Evolutionary conservation across 2,329 filamentous ascomycete genomes (phyloP).

Genomic region (Penicillium expansum): DNA sequence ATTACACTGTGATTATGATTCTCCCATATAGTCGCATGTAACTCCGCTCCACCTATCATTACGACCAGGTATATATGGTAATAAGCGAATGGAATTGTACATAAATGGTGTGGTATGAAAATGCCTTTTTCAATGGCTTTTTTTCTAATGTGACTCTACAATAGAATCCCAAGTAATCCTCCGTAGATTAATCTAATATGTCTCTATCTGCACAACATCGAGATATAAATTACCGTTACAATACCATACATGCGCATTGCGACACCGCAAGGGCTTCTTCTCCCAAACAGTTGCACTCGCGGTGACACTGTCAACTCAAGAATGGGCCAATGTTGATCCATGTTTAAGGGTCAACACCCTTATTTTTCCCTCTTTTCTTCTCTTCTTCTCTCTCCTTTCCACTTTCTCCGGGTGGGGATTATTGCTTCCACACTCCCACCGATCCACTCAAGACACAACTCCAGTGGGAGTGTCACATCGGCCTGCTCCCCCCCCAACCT

Average conservation of each 20-base stretch:
- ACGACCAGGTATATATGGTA: background rate
- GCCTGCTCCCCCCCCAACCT: background rate
- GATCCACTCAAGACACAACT: constrained; percentile 24
- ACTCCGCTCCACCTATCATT: background rate
- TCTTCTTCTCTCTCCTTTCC: background rate
- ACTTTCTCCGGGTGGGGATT: constrained; percentile 11
- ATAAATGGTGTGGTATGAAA: too few species aligned
- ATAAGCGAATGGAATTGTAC: too few species aligned
- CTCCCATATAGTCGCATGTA: background rate
- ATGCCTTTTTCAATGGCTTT: too few species aligned
- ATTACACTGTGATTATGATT: background rate
- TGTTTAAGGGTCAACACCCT: constrained; percentile 15
- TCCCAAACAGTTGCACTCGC: constrained; percentile 20
- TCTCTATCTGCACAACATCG: background rate
- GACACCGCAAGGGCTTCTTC: constrained; percentile 25
- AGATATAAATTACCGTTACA: constrained; percentile 13
- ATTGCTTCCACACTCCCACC: constrained; percentile 14
- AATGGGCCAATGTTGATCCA: constrained; percentile 32
- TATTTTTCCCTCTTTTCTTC: background rate
- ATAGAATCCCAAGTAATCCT: background rate
- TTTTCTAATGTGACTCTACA: background rate
- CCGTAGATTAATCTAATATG: background rate
- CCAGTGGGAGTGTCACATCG: constrained; percentile 25
- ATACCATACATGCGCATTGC: constrained; percentile 18
- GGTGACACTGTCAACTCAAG: constrained; percentile 24